Percentiles rank a stretch among this genome's conserved stretches.
Evolutionary conservation across 1,284 basidiomycete species (phyloP).

Genomic region (Ceratobasidium sp.): DNA sequence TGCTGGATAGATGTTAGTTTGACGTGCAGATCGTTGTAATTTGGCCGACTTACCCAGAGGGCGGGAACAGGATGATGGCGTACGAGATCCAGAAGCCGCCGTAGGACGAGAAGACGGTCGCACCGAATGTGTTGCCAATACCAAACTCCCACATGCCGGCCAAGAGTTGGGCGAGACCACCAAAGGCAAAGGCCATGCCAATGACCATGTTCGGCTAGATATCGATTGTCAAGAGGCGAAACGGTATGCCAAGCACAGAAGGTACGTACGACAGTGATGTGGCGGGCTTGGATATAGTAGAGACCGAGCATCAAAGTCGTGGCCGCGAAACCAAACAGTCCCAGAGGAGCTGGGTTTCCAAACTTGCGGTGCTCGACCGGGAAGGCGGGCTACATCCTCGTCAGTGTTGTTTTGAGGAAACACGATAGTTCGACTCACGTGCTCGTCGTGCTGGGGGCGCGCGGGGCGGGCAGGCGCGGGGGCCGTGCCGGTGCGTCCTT

Average conservation of each 20-base stretch:
- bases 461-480: neutral
- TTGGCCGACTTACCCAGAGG: neutral
- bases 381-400: slow-evolving; percentile 45
- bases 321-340: slow-evolving; percentile 60
- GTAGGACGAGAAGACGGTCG: slow-evolving; percentile 56
- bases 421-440: slow-evolving; percentile 10
- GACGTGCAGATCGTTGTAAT: neutral
- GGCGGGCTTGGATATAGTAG: slow-evolving; percentile 54
- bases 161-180: slow-evolving; percentile 59
- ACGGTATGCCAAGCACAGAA: neutral
- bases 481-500: neutral
- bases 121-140: slow-evolving; percentile 60
- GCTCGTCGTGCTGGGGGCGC: neutral
- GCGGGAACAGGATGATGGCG: slow-evolving; percentile 48
- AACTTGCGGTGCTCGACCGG: slow-evolving; percentile 53
- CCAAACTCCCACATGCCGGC: slow-evolving; percentile 52
- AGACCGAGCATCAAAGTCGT: slow-evolving; percentile 64
- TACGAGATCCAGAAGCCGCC: slow-evolving; percentile 53
- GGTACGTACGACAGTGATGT: slow-evolving; percentile 46
- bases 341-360: slow-evolving; percentile 61
- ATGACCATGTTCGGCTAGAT: slow-evolving; percentile 55
- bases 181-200: slow-evolving; percentile 52
- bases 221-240: slow-evolving; percentile 44
- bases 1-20: slow-evolving; percentile 36
- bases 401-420: neutral